phyloP scores from a whole-genome alignment of 345 rosid species.

The Camelina hispida region DNA sequence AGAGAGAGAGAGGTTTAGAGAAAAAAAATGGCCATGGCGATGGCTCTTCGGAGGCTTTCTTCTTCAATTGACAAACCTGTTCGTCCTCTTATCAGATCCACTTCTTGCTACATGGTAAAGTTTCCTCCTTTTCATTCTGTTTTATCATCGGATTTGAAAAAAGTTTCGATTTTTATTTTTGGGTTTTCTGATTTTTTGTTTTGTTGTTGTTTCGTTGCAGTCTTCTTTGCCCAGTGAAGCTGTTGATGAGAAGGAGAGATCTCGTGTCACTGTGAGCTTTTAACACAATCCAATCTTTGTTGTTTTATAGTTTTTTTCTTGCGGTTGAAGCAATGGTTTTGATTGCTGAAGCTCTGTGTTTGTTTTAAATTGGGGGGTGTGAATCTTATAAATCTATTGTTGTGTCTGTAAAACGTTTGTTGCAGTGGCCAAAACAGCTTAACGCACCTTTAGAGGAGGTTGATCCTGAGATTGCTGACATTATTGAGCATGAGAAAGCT shows the following conservation, averaged over 20 bases:
- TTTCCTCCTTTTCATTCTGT: background rate
- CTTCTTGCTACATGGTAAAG: slow-evolving; percentile 69
- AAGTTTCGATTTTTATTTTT: background rate
- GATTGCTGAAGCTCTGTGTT: background rate
- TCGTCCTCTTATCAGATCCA: slow-evolving; percentile 76
- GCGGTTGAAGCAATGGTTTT: slow-evolving; percentile 29
- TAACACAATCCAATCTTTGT: background rate
- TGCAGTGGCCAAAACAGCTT: slow-evolving; percentile 97
- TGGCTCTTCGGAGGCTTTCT: slow-evolving; percentile 95
- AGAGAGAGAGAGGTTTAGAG: slow-evolving; percentile 21
- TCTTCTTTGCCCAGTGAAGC: slow-evolving; percentile 94
- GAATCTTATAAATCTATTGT: background rate
- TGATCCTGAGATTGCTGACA: slow-evolving; percentile 94
- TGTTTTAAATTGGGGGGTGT: background rate
- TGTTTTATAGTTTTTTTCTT: slow-evolving; percentile 21
- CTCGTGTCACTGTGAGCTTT: slow-evolving; percentile 68
- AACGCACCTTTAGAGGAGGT: slow-evolving; percentile 88
- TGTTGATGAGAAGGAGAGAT: slow-evolving; percentile 80
- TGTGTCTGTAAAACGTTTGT: background rate
- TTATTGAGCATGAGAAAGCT: slow-evolving; percentile 95
- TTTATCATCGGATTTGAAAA: background rate
- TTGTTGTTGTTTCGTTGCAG: slow-evolving; percentile 46
- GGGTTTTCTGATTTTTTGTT: background rate
- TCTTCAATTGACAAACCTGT: slow-evolving; percentile 77
- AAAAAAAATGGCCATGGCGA: slow-evolving; percentile 78